Base-by-base conservation (phyloP, 164 flowering plant genomes). In the Vitis rupestris region DNA sequence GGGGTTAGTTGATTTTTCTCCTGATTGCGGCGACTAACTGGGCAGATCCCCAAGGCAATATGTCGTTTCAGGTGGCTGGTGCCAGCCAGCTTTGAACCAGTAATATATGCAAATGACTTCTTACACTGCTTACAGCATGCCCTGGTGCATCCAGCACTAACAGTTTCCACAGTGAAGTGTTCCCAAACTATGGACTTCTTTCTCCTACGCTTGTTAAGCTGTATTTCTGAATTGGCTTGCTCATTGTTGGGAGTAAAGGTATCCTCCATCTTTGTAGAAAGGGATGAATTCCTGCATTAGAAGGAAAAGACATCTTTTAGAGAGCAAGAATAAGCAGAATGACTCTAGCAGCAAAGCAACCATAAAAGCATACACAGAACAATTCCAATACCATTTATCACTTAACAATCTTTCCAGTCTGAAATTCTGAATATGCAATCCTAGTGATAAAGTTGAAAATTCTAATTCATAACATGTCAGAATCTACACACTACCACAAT, bases 11-110 rank as follows among this genome's bases (percentile, higher is more conserved):
- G 81, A 72, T 77, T 82, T 31, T 67, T 78, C 65, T 79, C 27
- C 44, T 37, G 44, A 37, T 37, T 37, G 6, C 27, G 84, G 14
- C 82, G 84, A 37, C 73, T 75, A 1, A 76, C 83, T 2, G 88
- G 89, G 69, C 96, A 92, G 72, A 79, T 85, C 9, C 90, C 97
- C 74, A 79, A 59, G 48, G 77, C 66, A 76, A 93, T 86, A 66
- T 94, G 99, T 23, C 97, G 84, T 63, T 85, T 90, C 15, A 94
- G 97, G 79, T 92, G 99, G 81, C 95, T 92, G 12, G 96, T 94
- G 27, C 97, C 99, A 3, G 94, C 85, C 54, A 81, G 73, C 74
- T 91, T 94, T 64, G 86, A 65, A 57, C 95, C 97, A 51, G 77
- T 85, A 31, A 85, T 90, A 64, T 93, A 91, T 6, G 97, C 92